phyloP scores from a whole-genome alignment of 2,329 filamentous ascomycete species.

The Magnaporthiopsis rhizophila region DNA sequence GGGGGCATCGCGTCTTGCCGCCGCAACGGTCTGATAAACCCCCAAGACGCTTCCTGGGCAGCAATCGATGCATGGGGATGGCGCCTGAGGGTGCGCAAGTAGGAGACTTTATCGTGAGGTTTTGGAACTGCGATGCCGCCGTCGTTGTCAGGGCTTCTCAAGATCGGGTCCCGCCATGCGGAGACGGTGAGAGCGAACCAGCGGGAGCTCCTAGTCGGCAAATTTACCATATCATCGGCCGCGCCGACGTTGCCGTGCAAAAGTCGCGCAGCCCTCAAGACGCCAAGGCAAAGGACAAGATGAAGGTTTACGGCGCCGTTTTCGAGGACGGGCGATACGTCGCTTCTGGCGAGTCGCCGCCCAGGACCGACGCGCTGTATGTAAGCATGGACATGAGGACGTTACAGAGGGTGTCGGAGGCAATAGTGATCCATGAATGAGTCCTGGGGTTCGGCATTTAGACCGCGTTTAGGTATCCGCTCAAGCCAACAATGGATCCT shows the following conservation, averaged over 20 bases:
- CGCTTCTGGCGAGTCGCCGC: background rate
- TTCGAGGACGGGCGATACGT: background rate
- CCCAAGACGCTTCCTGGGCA: conserved; percentile 10
- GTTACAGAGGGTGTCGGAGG: conserved; percentile 8
- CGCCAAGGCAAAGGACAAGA: background rate
- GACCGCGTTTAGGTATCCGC: too few relatives aligned
- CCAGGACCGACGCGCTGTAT: background rate
- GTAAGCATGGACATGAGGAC: conserved; percentile 7
- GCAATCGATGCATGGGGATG: conserved; percentile 10
- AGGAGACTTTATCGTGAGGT: conserved; percentile 13
- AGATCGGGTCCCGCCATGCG: too few relatives aligned
- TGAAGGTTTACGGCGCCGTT: background rate
- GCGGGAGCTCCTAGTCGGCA: background rate
- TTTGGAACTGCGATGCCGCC: conserved; percentile 15
- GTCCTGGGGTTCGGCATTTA: background rate
- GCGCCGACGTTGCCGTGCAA: conserved; percentile 11
- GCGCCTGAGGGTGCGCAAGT: conserved; percentile 9
- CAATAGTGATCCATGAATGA: background rate
- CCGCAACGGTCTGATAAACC: too few relatives aligned
- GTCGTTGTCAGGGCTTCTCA: conserved; percentile 9
- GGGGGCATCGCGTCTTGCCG: too few relatives aligned
- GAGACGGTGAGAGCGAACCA: too few relatives aligned
- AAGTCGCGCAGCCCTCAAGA: background rate
- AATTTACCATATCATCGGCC: conserved; percentile 9
- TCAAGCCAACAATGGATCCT: too few relatives aligned